Percentiles rank a stretch among this genome's conserved stretches.
Evolutionary conservation across 2,329 filamentous ascomycete species (phyloP).

Genomic region (Gnomoniopsis smithogilvyi): DNA sequence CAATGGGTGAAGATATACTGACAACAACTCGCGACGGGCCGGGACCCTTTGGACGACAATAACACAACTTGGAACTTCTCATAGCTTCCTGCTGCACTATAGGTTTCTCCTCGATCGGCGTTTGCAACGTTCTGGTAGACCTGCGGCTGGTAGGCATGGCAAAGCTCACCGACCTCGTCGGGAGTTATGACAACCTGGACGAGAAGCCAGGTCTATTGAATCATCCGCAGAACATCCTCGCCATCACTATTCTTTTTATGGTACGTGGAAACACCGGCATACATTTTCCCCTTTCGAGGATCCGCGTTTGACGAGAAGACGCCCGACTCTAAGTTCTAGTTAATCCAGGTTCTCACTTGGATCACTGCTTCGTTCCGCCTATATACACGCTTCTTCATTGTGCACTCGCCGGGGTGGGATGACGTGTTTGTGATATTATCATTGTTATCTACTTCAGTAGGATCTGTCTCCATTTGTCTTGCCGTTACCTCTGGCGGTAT

Average conservation of each 20-base stretch:
- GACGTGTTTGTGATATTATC: conserved; percentile 19
- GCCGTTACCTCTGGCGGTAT: conserved; percentile 1
- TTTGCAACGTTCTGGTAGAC: too few relatives aligned
- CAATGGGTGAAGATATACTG: too few relatives aligned
- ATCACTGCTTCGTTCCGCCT: conserved; percentile 19
- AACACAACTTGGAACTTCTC: too few relatives aligned
- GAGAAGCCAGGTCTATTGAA: conserved; percentile 10
- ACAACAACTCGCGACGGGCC: too few relatives aligned
- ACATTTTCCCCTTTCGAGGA: neutral
- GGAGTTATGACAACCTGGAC: conserved; percentile 4
- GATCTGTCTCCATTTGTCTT: conserved; percentile 9
- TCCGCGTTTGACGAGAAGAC: neutral
- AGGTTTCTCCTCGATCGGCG: too few relatives aligned
- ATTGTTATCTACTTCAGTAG: conserved; percentile 2
- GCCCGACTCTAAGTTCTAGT: neutral
- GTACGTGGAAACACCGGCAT: conserved; percentile 1
- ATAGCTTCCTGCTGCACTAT: too few relatives aligned
- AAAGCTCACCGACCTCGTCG: conserved; percentile 11
- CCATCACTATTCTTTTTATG: conserved; percentile 8
- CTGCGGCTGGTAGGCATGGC: neutral
- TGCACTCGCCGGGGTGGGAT: conserved; percentile 21
- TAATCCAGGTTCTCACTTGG: conserved; percentile 15
- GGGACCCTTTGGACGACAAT: too few relatives aligned
- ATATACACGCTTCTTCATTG: conserved; percentile 19
- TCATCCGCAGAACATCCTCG: conserved; percentile 10